Conservation (phyloP, 352 stramenopile genomes). For the Globisporangium spinosum region DNA sequence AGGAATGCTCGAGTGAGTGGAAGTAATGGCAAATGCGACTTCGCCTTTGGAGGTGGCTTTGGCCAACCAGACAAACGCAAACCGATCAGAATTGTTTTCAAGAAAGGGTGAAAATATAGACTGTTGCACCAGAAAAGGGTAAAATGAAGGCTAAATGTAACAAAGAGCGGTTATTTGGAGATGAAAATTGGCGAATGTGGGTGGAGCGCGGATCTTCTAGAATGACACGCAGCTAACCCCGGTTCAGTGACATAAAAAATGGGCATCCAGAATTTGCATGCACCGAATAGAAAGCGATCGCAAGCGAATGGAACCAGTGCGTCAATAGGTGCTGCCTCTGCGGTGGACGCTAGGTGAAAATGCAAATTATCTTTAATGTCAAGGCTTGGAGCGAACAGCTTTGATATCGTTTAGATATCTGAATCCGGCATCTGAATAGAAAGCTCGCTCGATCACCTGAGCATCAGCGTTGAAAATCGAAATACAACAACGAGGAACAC, state of each 20-base stretch:
- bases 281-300: no score
- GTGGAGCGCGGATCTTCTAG: conserved; percentile 1
- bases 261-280: neutral
- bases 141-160: no score
- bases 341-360: neutral
- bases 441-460: neutral
- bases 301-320: neutral
- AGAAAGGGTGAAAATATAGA: neutral
- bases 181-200: neutral
- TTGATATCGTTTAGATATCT: neutral
- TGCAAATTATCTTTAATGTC: neutral
- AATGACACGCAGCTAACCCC: neutral
- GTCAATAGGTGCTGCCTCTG: neutral
- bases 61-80: conserved; percentile 6
- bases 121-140: neutral
- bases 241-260: neutral
- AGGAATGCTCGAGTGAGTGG: conserved; percentile 7
- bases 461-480: neutral
- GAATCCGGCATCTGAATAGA: neutral
- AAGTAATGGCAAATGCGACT: neutral
- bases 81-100: neutral
- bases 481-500: neutral
- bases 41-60: neutral
- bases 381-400: neutral
- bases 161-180: neutral